These are phyloP conservation scores for Parietaria judaica DNA, from an alignment of 306 rosid genomes.

Conservation along the genomic window DNA sequence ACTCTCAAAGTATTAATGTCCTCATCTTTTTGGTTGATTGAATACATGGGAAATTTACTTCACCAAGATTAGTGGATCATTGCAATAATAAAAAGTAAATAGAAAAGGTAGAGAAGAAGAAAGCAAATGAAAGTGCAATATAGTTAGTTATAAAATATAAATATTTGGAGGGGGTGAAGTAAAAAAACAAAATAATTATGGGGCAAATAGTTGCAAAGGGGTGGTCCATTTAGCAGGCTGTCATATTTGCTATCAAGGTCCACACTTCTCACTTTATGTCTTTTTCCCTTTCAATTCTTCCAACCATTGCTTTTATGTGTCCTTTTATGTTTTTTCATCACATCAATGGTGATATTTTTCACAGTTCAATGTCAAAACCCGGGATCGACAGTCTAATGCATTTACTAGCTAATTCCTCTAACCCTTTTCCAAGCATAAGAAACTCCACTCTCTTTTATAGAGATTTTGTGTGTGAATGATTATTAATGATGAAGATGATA, in stretches of 20 bases:
- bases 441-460: not conserved
- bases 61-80: constrained; percentile 7
- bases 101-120: not conserved
- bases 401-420: not conserved
- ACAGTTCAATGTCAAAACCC: not conserved
- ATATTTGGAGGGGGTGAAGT: not conserved
- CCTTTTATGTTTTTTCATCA: constrained; percentile 11
- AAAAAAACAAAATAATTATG: not conserved
- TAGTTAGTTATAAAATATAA: not conserved
- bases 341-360: constrained; percentile 11
- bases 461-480: not conserved
- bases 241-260: constrained; percentile 17
- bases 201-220: constrained; percentile 14
- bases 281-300: constrained; percentile 16
- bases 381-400: not conserved
- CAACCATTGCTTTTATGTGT: constrained; percentile 18
- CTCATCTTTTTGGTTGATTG: constrained; percentile 4
- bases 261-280: constrained; percentile 15
- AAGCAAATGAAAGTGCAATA: not conserved
- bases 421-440: not conserved
- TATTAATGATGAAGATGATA: not conserved
- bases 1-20: not conserved
- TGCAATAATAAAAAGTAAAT: not conserved
- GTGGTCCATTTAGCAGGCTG: constrained; percentile 26
- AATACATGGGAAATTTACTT: constrained; percentile 6